These are phyloP conservation scores for Wickerhamiella dianesei DNA, from an alignment of 805 yeast species.

Conservation along the genomic window DNA sequence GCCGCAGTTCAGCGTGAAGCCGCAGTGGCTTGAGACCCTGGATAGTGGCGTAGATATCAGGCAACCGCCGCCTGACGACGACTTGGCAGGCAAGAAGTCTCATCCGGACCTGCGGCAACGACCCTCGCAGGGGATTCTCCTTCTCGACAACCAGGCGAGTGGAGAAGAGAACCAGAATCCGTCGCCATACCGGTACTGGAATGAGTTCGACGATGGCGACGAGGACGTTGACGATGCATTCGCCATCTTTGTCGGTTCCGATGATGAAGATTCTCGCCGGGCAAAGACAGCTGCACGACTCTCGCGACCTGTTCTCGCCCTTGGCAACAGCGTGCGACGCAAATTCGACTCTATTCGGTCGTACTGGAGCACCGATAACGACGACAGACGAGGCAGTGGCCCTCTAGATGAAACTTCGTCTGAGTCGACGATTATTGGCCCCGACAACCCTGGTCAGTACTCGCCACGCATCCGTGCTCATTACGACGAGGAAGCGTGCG, in stretches of 20 bases:
- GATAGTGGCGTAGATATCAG: constrained; percentile 32
- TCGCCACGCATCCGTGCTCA: constrained; percentile 13
- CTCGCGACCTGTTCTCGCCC: constrained; percentile 21
- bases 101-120: not conserved
- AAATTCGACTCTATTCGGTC: constrained; percentile 7
- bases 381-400: constrained; percentile 1
- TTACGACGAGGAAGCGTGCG: constrained; percentile 2
- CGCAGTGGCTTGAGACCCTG: constrained; percentile 30
- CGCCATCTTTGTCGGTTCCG: constrained; percentile 22
- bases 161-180: constrained; percentile 1
- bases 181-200: constrained; percentile 38
- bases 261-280: constrained; percentile 20
- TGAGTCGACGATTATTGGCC: constrained; percentile 1
- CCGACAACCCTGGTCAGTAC: constrained; percentile 5
- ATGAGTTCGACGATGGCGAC: constrained; percentile 51
- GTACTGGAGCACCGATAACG: not conserved
- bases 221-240: constrained; percentile 28
- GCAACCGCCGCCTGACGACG: constrained; percentile 19
- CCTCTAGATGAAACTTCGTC: constrained; percentile 5
- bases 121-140: not conserved
- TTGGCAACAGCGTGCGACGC: constrained; percentile 17
- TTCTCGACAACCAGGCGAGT: not conserved
- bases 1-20: constrained; percentile 24
- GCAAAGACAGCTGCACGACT: constrained; percentile 23
- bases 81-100: not conserved